A percentile compares a stretch with the other conserved stretches of the same genome.
phyloP scores from a whole-genome alignment of 768 basidiomycete species.

The Phanerochaete carnosa region DNA sequence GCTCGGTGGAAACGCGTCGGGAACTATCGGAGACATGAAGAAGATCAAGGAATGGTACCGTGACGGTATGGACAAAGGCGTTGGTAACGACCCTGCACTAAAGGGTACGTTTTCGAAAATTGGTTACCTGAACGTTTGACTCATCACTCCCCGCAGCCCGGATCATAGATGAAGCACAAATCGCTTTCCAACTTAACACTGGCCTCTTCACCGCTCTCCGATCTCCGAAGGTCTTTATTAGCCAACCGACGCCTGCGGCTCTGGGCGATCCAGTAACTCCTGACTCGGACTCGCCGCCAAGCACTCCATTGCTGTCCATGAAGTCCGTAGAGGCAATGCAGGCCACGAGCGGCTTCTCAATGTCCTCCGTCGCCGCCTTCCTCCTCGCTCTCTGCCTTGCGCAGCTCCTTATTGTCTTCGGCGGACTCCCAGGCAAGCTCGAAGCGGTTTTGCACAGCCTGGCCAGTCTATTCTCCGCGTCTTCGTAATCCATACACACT shows the following conservation, averaged over 20 bases:
- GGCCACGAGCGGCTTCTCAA: slow-evolving; percentile 8
- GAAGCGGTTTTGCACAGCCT: not conserved
- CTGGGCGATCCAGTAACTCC: slow-evolving; percentile 12
- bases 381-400: slow-evolving; percentile 22
- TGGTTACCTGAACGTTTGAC: not conserved
- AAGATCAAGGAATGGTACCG: slow-evolving; percentile 74
- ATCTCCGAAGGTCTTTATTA: slow-evolving; percentile 14
- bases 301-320: not conserved
- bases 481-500: not conserved
- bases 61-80: slow-evolving; percentile 35
- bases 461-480: not conserved
- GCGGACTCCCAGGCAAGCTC: not conserved
- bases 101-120: slow-evolving; percentile 24
- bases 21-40: slow-evolving; percentile 58
- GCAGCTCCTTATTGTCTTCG: not conserved
- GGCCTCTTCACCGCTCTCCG: slow-evolving; percentile 26
- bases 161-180: slow-evolving; percentile 30
- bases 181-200: slow-evolving; percentile 32
- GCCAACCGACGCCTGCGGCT: slow-evolving; percentile 6
- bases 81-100: slow-evolving; percentile 27
- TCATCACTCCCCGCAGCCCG: slow-evolving; percentile 10
- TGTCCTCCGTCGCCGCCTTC: slow-evolving; percentile 23
- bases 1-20: slow-evolving; percentile 42
- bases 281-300: not conserved
- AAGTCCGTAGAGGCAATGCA: slow-evolving; percentile 4